Evolutionary conservation across 23 red algal genomes (phyloP), one percentile per base, ranked within the genome.

Genomic region (Cyanidioschyzon merolae): DNA sequence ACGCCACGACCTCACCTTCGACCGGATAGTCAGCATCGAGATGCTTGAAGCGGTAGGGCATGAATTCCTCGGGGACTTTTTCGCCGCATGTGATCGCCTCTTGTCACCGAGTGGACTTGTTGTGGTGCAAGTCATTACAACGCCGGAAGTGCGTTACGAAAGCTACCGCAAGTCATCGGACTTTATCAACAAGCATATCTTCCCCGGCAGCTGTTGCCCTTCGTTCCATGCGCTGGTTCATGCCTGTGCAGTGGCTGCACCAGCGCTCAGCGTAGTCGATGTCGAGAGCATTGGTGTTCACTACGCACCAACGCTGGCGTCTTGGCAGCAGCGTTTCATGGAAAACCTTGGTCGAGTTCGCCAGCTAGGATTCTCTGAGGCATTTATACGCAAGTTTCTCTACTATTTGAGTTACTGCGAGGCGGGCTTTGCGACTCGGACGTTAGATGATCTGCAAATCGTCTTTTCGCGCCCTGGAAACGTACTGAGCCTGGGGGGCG

Each of bases 371-470:
- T 96, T 96, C 50, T 83, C 89, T 30, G 84, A 78, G 41, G 34
- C 59, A 36, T 96, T 96, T 82, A 41, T 79, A 41, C 77, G 92
- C 40, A 96, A 88, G 79, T 96, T 87, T 87, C 37, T 84, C 38
- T 96, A 96, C 78, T 96, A 96, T 76, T 87, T 96, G 50, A 30
- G 41, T 39, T 96, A 96, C 68, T 96, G 92, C 63, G 87, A 96
- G 83, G 84, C 83, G 40, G 92, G 92, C 38, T 96, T 96, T 79
- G 87, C 79, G 32, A 85, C 92, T 34, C 92, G 92, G 34, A 96
- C 92, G 40, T 41, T 96, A 35, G 84, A 40, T 40, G 75, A 54
- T 21, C 27, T 83, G 74, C 92, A 96, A 78, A 17, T 96, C 34
- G 83, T 88, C 35, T 35, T 96, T 32, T 75, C 51, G 26, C 77